phyloP scores from a whole-genome alignment of 768 basidiomycete genomes.

The Lactarius trivialis region DNA sequence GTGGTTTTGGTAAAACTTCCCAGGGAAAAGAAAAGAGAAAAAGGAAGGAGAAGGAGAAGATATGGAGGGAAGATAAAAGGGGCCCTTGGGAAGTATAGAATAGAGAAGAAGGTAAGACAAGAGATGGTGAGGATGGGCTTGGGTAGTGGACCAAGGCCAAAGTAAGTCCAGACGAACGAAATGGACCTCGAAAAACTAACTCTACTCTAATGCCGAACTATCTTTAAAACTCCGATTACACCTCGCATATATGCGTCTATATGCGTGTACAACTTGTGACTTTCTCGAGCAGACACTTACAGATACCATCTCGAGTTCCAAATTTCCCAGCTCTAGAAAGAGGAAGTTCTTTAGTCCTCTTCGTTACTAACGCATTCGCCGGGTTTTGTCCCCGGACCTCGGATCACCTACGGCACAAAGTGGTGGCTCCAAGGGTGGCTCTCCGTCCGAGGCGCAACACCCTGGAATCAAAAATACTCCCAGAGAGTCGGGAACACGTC shows the following conservation, averaged over 20 bases:
- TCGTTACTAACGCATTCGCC: not conserved
- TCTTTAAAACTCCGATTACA: constrained; percentile 9
- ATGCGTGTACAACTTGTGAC: too few species aligned
- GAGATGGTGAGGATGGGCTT: constrained; percentile 11
- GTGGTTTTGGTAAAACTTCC: constrained; percentile 27
- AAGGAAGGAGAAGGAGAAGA: constrained; percentile 9
- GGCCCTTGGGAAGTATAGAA: constrained; percentile 17
- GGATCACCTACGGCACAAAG: not conserved
- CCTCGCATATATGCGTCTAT: not conserved
- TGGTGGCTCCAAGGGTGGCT: not conserved
- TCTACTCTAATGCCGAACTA: constrained; percentile 5
- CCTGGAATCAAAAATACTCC: not conserved
- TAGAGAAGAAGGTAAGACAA: constrained; percentile 12
- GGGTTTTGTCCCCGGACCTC: constrained; percentile 5
- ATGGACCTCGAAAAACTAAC: not conserved
- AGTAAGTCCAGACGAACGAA: not conserved
- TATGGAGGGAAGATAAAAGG: constrained; percentile 7
- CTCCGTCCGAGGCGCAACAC: not conserved
- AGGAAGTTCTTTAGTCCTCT: not conserved
- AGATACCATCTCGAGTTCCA: not conserved
- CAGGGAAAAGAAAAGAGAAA: constrained; percentile 25
- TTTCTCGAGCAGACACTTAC: not conserved
- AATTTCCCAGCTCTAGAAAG: not conserved
- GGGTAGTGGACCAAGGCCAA: constrained; percentile 14
- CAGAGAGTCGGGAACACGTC: not conserved